Conservation (phyloP, 169 alveolate genomes). For the Blepharisma undulans region DNA sequence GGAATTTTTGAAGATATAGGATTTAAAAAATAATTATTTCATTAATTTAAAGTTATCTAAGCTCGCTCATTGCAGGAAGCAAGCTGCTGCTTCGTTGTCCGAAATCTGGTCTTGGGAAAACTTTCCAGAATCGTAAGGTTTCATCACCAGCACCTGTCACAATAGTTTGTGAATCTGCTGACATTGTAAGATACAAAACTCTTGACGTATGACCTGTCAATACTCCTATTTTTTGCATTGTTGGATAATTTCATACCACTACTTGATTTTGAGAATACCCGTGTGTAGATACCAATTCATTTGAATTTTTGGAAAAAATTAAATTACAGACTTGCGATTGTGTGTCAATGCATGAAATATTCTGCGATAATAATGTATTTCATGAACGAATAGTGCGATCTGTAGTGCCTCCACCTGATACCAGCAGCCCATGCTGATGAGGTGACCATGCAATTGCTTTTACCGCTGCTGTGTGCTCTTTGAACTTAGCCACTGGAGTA, state of each 20-base stretch:
- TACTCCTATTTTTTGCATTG: slow-evolving; percentile 84
- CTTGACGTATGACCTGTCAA: slow-evolving; percentile 93
- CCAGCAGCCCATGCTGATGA: slow-evolving; percentile 91
- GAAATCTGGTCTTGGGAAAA: slow-evolving; percentile 78
- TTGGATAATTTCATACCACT: slow-evolving; percentile 93
- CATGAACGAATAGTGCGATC: slow-evolving; percentile 95
- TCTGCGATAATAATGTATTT: slow-evolving; percentile 88
- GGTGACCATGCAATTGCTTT: slow-evolving; percentile 98
- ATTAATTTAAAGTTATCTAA: not conserved
- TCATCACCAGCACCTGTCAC: slow-evolving; percentile 97
- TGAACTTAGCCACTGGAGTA: slow-evolving; percentile 77
- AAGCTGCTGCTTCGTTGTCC: not conserved
- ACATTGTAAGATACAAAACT: slow-evolving; percentile 91
- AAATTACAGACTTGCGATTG: slow-evolving; percentile 94
- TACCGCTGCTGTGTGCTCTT: slow-evolving; percentile 91
- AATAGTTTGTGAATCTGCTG: slow-evolving; percentile 94
- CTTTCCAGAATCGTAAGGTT: slow-evolving; percentile 94
- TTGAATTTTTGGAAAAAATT: slow-evolving; percentile 91
- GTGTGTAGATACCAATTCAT: slow-evolving; percentile 95
- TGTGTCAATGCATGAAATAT: slow-evolving; percentile 85
- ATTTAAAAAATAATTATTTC: not conserved
- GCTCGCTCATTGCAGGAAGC: not conserved
- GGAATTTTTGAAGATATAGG: not conserved
- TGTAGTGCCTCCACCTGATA: slow-evolving; percentile 98
- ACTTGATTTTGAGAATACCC: slow-evolving; percentile 94